A percentile compares a stretch with the other conserved stretches of the same genome.
These are phyloP conservation scores for Xylaria castorea DNA, from an alignment of 495 filamentous ascomycete genomes.

Conservation along the genomic window DNA sequence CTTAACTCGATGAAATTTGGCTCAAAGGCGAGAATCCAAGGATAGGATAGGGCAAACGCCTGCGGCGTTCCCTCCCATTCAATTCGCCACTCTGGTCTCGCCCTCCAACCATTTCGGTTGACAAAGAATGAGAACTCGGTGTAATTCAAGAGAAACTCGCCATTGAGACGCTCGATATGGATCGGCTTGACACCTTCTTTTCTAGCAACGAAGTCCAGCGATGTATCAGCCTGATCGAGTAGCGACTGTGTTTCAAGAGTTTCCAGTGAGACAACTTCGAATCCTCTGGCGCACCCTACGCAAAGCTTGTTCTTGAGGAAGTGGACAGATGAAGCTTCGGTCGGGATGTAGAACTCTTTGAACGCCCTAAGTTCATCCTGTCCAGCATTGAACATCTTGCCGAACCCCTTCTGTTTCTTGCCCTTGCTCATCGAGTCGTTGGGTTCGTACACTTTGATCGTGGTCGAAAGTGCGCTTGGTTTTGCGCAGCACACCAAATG, in stretches of 20 bases:
- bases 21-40: constrained; percentile 97
- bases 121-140: constrained; percentile 99
- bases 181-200: constrained; percentile 96
- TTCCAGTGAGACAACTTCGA: constrained; percentile 96
- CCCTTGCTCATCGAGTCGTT: constrained; percentile 87
- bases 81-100: constrained; percentile 94
- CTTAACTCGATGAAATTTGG: constrained; percentile 98
- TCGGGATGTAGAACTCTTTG: constrained; percentile 99
- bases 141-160: constrained; percentile 97
- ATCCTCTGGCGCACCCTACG: constrained; percentile 92
- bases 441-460: constrained; percentile 97
- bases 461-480: constrained; percentile 84
- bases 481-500: constrained; percentile 96
- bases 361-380: constrained; percentile 95
- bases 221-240: constrained; percentile 97
- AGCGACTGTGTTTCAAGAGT: constrained; percentile 97
- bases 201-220: constrained; percentile 91
- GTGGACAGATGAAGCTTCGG: constrained; percentile 94
- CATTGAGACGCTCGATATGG: constrained; percentile 93
- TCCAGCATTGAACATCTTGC: constrained; percentile 91
- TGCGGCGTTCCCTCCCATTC: constrained; percentile 95
- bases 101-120: constrained; percentile 97
- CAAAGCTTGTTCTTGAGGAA: constrained; percentile 97
- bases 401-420: constrained; percentile 89
- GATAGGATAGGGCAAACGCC: constrained; percentile 89